Base-by-base conservation (phyloP, 2,329 filamentous ascomycete genomes). In the Aplosporella prunicola region DNA sequence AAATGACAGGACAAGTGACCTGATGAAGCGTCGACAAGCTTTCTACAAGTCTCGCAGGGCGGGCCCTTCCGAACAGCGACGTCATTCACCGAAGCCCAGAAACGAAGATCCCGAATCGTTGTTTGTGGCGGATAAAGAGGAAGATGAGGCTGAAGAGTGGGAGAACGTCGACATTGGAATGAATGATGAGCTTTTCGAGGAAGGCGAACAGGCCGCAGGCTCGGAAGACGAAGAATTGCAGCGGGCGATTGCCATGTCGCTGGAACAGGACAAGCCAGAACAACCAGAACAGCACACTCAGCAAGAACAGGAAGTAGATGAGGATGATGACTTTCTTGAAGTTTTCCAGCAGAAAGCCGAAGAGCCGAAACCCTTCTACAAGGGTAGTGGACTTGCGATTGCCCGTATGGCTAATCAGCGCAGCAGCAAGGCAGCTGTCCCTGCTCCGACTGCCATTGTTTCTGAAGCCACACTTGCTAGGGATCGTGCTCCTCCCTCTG, bases 241-340 rank as follows among this genome's bases (percentile, higher is more conserved):
- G 42, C 73, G 71, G 43, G 88, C 89, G 9, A 94, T 96, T 51
- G 82, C 82, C 2, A 69, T 96, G 59, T 96, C 89, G 5, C 62
- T 96, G 24, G 73, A 67, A 35, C 50, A 80, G 47, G 79, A 67
- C 11, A n/a, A 32, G 9, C 29, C 15, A n/a, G 71, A 79, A 32
- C 43, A 20, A 46, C 43, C 51, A 16, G 2, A 9, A 22, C 49
- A 53, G 29, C 18, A 9, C 14, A 20, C 17, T 7, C 56, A 61
- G 7, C 63, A 67, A 3, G 55, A 68, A 4, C 66, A 74, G 9
- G 70, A 73, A 41, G 48, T 49, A 7, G 53, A 48, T 4, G 57
- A 61, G 20, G 52, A 66, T n/a, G 60, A 68, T 26, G 55, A 61
- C 10, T 61, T 62, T 30, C 56, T 58, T 8, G 63, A 68, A 45